Conservation (phyloP, 257 asterid genomes). For the Solanum clarkiae region DNA sequence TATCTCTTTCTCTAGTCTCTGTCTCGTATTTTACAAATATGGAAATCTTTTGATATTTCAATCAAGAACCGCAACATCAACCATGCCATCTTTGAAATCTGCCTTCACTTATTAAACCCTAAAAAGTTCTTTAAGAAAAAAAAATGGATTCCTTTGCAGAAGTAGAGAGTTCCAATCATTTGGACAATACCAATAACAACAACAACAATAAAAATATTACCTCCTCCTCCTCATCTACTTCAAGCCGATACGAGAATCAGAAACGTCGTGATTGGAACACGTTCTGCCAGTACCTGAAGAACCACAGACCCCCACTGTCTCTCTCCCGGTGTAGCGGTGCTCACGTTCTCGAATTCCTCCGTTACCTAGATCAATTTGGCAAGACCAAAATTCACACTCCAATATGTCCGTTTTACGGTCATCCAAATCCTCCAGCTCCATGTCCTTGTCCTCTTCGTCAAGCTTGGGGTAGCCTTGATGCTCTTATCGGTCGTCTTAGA, state of each 20-base stretch:
- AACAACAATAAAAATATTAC: background rate
- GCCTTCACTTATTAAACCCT: background rate
- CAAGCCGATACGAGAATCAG: slow-evolving; percentile 86
- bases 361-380: slow-evolving; percentile 90
- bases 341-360: slow-evolving; percentile 82
- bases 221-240: slow-evolving; percentile 18
- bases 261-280: slow-evolving; percentile 97
- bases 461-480: slow-evolving; percentile 97
- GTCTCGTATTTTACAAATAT: slow-evolving; percentile 28
- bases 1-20: slow-evolving; percentile 4
- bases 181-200: background rate
- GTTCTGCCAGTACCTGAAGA: slow-evolving; percentile 66
- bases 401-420: slow-evolving; percentile 83
- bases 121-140: background rate
- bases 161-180: background rate
- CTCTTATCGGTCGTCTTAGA: slow-evolving; percentile 72
- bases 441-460: slow-evolving; percentile 95
- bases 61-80: slow-evolving; percentile 16
- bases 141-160: slow-evolving; percentile 4
- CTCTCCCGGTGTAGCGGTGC: slow-evolving; percentile 93
- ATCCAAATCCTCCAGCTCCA: slow-evolving; percentile 88
- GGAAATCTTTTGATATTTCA: slow-evolving; percentile 38
- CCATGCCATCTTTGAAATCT: background rate
- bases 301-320: slow-evolving; percentile 89
- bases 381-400: slow-evolving; percentile 79